A percentile compares a stretch with the other conserved stretches of the same genome.
Evolutionary conservation across 768 basidiomycete species (phyloP).

Genomic region (Tubosaeta sp.): DNA sequence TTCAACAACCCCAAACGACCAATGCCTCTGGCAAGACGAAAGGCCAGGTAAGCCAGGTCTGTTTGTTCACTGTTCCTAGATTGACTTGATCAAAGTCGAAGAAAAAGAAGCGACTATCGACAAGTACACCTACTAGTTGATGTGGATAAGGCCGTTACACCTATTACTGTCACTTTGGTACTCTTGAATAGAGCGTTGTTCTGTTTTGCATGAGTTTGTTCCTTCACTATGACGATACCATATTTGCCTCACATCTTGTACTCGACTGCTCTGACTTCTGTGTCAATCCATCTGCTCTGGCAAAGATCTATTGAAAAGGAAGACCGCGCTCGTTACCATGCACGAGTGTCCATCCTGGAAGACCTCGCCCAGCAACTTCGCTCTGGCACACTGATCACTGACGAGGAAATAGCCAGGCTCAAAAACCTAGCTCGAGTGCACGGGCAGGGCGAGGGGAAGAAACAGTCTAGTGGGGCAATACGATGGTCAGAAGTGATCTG

Average conservation of each 20-base stretch:
- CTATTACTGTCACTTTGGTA: not conserved
- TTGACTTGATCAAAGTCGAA: slow-evolving; percentile 15
- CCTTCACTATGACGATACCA: slow-evolving; percentile 20
- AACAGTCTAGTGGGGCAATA: slow-evolving; percentile 22
- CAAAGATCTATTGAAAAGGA: slow-evolving; percentile 47
- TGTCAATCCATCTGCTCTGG: slow-evolving; percentile 63
- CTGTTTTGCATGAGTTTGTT: not conserved
- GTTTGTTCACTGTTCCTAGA: not conserved
- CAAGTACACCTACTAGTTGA: slow-evolving; percentile 4
- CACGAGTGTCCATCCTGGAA: slow-evolving; percentile 61
- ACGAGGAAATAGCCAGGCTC: slow-evolving; percentile 51
- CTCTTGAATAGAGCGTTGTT: not conserved
- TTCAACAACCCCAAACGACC: slow-evolving; percentile 3
- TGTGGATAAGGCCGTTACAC: not conserved
- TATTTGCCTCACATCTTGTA: slow-evolving; percentile 66
- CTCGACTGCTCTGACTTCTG: slow-evolving; percentile 59
- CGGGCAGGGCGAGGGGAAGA: slow-evolving; percentile 13
- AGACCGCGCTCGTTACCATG: slow-evolving; percentile 50
- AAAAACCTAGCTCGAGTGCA: slow-evolving; percentile 47
- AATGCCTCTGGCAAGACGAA: slow-evolving; percentile 13
- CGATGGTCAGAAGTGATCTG: slow-evolving; percentile 51
- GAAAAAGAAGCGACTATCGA: slow-evolving; percentile 12
- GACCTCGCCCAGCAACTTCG: slow-evolving; percentile 52
- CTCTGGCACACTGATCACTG: slow-evolving; percentile 40
- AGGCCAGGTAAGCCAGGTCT: slow-evolving; percentile 7